Percentiles rank a stretch among this genome's conserved stretches.
phyloP scores from a whole-genome alignment of 2,329 filamentous ascomycete species.

The Fusarium hostae region DNA sequence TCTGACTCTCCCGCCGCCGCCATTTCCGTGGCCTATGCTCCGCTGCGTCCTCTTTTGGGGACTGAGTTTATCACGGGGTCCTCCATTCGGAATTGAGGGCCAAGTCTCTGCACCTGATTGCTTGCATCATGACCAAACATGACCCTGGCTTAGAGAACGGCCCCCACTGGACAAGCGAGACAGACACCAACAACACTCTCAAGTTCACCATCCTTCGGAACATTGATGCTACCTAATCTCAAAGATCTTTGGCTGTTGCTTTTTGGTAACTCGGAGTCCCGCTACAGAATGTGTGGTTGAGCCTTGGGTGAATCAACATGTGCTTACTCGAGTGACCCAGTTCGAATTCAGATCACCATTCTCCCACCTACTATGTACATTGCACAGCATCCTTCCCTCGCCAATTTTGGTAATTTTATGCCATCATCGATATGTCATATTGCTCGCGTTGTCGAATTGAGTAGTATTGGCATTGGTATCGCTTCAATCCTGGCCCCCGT shows the following conservation, averaged over 20 bases:
- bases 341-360: constrained; percentile 13
- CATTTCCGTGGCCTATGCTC: constrained; percentile 34
- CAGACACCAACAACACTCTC: not conserved
- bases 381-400: not conserved
- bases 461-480: not conserved
- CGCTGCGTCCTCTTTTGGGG: constrained; percentile 32
- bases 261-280: constrained; percentile 1
- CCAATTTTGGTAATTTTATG: not conserved
- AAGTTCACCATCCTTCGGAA: constrained; percentile 2
- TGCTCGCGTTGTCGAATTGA: not conserved
- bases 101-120: constrained; percentile 17
- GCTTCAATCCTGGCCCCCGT: not conserved
- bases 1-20: constrained; percentile 31
- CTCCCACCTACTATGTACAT: not conserved
- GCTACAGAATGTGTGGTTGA: not conserved
- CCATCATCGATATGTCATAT: constrained; percentile 4
- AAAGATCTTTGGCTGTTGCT: constrained; percentile 6
- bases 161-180: constrained; percentile 4
- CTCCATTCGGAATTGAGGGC: constrained; percentile 18
- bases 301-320: not conserved
- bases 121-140: constrained; percentile 18
- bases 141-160: not conserved
- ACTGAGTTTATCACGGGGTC: constrained; percentile 29
- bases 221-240: constrained; percentile 9
- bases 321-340: constrained; percentile 22